Evolutionary conservation across 106 monocot genomes (phyloP), one percentile per base, ranked within the genome.

Genomic region (Dioscorea alata): DNA sequence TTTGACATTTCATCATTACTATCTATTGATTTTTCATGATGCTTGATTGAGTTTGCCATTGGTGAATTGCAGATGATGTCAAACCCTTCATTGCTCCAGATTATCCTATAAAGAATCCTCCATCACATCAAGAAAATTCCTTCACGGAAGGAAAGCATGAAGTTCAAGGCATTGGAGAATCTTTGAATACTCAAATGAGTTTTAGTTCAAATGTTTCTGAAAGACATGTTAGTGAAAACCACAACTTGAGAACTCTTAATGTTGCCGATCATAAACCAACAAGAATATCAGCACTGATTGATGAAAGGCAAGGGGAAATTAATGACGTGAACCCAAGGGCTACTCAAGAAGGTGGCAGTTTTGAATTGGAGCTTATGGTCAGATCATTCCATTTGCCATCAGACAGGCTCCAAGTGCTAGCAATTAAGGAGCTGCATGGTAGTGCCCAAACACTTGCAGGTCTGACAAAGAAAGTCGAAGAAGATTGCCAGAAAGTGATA

Each of bases 351-450:
- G 68, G 59, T 56, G 24, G 54, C 1, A 14, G 48, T 50, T 33
- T 68, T 71, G 78, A 77, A 49, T 49, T 48, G 14, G 59, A 65
- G 50, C 57, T 74, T 15, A n/a, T 62, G 23, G 50, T 2, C 49
- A 68, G 59, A 22, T 23, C 66, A 50, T 33, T 51, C 21, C 15
- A 6, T 60, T 61, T 15, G 21, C 4, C 23, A 33, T 61, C 66
- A 13, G 33, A 24, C 12, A 25, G 6, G 65, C 48, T 12, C 50
- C 52, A 70, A 67, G 28, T 20, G 66, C 56, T 80, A 63, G 76
- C 76, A 59, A 12, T 78, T 54, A 54, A 77, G 33, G 87, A 87
- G 49, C 66, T 76, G 49, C 12, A 57, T 80, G 74, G 80, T 63
- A 63, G 22, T 24, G 23, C 28, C 6, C 23, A 13, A 48, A 6